A percentile compares a stretch with the other conserved stretches of the same genome.
These are phyloP conservation scores for Mortierella sp. DNA, from an alignment of 371 early-diverging fungal genomes.

Conservation along the genomic window DNA sequence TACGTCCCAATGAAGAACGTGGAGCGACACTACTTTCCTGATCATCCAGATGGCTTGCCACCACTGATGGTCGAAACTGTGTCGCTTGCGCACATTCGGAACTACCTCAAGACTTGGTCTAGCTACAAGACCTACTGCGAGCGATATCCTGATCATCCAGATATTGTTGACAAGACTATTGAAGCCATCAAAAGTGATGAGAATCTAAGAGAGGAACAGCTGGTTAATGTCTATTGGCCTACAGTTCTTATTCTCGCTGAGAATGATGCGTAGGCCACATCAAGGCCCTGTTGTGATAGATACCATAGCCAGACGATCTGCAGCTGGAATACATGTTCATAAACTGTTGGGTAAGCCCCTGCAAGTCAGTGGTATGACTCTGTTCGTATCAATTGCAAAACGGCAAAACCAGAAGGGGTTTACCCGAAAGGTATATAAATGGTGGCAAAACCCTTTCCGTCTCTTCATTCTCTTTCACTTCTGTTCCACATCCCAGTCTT, in stretches of 20 bases:
- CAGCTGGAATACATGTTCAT: no score
- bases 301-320: no score
- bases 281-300: no score
- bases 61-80: constrained; percentile 53
- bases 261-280: constrained; percentile 12
- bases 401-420: no score
- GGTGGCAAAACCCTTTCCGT: no score
- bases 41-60: constrained; percentile 6
- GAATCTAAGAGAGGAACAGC: constrained; percentile 28
- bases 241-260: constrained; percentile 35
- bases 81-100: constrained; percentile 54
- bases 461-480: no score
- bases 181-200: constrained; percentile 38
- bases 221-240: constrained; percentile 32
- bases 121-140: constrained; percentile 62
- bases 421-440: no score
- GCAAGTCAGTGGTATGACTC: no score
- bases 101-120: constrained; percentile 68
- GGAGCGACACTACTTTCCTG: constrained; percentile 54
- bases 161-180: constrained; percentile 53
- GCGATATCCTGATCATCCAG: constrained; percentile 32
- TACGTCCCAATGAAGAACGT: constrained; percentile 54
- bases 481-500: no score
- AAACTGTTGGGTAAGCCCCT: no score
- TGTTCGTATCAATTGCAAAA: no score